Evolutionary conservation across 768 basidiomycete species (phyloP).

Genomic region (Rossbeevera mucosa): DNA sequence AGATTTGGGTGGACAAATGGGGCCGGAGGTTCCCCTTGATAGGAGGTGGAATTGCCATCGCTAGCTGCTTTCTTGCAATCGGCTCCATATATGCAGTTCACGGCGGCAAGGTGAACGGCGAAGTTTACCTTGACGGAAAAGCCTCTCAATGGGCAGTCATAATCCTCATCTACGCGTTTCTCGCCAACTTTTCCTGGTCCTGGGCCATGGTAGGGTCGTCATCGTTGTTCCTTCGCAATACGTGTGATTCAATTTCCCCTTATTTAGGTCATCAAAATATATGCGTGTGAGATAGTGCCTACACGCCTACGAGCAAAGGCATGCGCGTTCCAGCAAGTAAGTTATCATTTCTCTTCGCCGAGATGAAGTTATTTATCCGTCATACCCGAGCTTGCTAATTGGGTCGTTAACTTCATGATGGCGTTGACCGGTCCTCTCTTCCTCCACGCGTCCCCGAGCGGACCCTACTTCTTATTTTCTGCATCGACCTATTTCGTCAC

Average conservation of each 20-base stretch:
- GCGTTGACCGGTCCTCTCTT: slow-evolving; percentile 46
- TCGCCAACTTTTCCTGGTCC: slow-evolving; percentile 38
- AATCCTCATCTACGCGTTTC: slow-evolving; percentile 44
- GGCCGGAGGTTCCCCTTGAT: slow-evolving; percentile 35
- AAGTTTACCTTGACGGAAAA: slow-evolving; percentile 21
- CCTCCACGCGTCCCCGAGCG: slow-evolving; percentile 40
- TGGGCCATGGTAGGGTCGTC: slow-evolving; percentile 38
- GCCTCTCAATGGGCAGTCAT: slow-evolving; percentile 37
- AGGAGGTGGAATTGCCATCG: slow-evolving; percentile 39
- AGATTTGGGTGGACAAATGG: slow-evolving; percentile 40
- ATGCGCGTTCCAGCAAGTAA: slow-evolving; percentile 41
- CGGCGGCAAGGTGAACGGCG: slow-evolving; percentile 28
- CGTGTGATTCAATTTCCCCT: not conserved
- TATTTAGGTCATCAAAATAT: slow-evolving; percentile 33
- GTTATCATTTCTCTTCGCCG: slow-evolving; percentile 5
- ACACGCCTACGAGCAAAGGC: slow-evolving; percentile 41
- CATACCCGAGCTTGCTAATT: slow-evolving; percentile 21
- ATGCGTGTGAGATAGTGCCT: slow-evolving; percentile 46
- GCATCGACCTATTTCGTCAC: slow-evolving; percentile 34
- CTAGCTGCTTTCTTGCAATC: slow-evolving; percentile 38
- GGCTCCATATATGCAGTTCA: slow-evolving; percentile 41
- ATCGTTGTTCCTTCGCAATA: not conserved
- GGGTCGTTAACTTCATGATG: slow-evolving; percentile 39
- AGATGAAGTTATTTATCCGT: slow-evolving; percentile 2
- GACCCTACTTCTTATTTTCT: slow-evolving; percentile 46